A percentile compares a stretch with the other conserved stretches of the same genome.
Evolutionary conservation across 2,329 filamentous ascomycete species (phyloP).

Genomic region (Hymenoscyphus salicellus): DNA sequence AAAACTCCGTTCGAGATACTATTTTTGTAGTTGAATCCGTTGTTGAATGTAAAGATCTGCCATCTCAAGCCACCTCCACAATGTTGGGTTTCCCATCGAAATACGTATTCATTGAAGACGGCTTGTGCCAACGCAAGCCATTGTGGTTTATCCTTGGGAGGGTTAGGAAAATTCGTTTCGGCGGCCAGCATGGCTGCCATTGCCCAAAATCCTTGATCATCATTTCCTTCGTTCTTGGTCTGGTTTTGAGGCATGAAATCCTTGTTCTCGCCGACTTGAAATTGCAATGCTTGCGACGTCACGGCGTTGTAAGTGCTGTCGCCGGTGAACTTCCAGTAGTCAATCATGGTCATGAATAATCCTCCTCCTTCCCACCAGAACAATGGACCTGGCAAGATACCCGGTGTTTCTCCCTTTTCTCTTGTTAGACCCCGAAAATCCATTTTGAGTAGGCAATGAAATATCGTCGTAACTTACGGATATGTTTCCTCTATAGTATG

Average conservation of each 20-base stretch:
- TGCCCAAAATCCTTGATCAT: conserved; percentile 73
- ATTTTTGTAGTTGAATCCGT: conserved; percentile 76
- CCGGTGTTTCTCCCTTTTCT: conserved; percentile 45
- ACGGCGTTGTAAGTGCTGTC: conserved; percentile 69
- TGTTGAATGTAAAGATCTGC: conserved; percentile 82
- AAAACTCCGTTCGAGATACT: conserved; percentile 60
- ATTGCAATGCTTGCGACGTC: conserved; percentile 63
- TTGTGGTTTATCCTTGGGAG: conserved; percentile 53
- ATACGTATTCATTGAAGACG: conserved; percentile 74
- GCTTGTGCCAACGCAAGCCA: conserved; percentile 73
- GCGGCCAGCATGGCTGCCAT: conserved; percentile 67
- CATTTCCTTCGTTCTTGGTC: conserved; percentile 66
- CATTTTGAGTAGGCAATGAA: background rate
- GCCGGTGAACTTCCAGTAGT: conserved; percentile 80
- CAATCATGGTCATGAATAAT: conserved; percentile 68
- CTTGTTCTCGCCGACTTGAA: conserved; percentile 67
- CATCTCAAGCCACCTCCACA: conserved; percentile 76
- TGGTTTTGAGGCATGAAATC: conserved; percentile 78
- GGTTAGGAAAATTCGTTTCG: conserved; percentile 61
- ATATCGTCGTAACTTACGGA: conserved; percentile 34
- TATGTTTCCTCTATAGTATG: conserved; percentile 51
- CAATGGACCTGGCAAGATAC: conserved; percentile 49
- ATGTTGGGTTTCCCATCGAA: conserved; percentile 64
- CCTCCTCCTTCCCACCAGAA: conserved; percentile 68
- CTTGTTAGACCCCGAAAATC: conserved; percentile 8